Conservation (phyloP, 352 stramenopile genomes). For the Globisporangium carolinianum region DNA sequence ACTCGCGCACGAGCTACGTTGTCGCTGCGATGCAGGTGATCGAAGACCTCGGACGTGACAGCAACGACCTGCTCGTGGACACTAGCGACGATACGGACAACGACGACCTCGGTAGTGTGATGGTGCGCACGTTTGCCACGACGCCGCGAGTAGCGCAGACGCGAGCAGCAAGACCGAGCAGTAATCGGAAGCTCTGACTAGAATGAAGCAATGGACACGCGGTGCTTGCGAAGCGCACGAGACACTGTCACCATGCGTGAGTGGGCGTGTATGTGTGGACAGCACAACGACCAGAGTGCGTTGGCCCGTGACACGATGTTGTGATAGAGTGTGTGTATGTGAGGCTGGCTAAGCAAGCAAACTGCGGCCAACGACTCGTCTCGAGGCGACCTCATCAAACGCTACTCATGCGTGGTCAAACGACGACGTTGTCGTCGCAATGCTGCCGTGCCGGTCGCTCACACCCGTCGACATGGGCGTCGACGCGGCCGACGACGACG, state of each 20-base stretch:
- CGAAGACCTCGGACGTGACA: slow-evolving; percentile 20
- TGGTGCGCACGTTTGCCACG: slow-evolving; percentile 6
- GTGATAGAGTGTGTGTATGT: no score
- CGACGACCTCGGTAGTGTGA: slow-evolving; percentile 6
- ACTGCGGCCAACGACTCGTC: not conserved
- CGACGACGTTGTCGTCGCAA: slow-evolving; percentile 11
- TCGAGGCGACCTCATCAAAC: not conserved
- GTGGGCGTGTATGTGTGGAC: not conserved
- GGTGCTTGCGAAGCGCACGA: not conserved
- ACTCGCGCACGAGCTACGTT: no score
- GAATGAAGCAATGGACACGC: not conserved
- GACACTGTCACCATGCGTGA: not conserved
- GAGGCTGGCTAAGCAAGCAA: not conserved
- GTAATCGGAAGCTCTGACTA: not conserved
- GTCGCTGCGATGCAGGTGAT: slow-evolving; percentile 19
- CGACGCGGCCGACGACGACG: slow-evolving; percentile 7
- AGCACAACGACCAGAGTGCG: not conserved
- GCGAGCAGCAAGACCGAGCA: not conserved
- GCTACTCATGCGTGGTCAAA: slow-evolving; percentile 9
- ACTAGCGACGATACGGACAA: not conserved
- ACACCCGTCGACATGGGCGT: slow-evolving; percentile 10
- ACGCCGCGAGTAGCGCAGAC: not conserved
- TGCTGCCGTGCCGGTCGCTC: slow-evolving; percentile 11
- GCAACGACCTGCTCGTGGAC: slow-evolving; percentile 3
- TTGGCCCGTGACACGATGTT: not conserved